Conservation (phyloP, 202 grass and related monocot genomes). For the Hordeum pubiflorum region DNA sequence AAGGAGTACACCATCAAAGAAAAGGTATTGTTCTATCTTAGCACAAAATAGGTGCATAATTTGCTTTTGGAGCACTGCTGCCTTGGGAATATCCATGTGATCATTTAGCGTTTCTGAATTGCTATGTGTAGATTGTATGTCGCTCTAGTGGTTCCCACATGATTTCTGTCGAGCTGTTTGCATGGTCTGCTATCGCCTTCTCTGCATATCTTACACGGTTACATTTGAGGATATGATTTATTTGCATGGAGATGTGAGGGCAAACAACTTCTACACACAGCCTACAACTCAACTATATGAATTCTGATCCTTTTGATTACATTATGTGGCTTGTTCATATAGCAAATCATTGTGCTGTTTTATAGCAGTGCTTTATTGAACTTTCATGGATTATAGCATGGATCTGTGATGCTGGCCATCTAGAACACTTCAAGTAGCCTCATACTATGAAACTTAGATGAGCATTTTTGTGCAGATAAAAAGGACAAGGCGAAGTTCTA, state of each 20-base stretch:
- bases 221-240: background rate
- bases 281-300: background rate
- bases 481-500: constrained; percentile 34
- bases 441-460: background rate
- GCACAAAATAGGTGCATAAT: background rate
- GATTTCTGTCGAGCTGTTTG: background rate
- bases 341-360: background rate
- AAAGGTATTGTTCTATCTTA: constrained; percentile 45
- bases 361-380: background rate
- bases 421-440: background rate
- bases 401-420: background rate
- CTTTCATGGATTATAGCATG: constrained; percentile 1
- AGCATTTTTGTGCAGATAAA: constrained; percentile 35
- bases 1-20: constrained; percentile 38
- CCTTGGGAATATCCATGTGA: background rate
- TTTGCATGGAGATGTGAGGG: background rate
- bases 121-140: background rate
- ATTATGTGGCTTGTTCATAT: background rate
- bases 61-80: background rate
- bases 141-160: background rate
- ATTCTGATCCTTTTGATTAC: background rate
- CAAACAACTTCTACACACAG: background rate
- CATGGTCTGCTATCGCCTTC: background rate
- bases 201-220: background rate
- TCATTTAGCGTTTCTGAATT: background rate